Base-by-base conservation (phyloP, 352 stramenopile species). In the Thalassiosira mediterranea region DNA sequence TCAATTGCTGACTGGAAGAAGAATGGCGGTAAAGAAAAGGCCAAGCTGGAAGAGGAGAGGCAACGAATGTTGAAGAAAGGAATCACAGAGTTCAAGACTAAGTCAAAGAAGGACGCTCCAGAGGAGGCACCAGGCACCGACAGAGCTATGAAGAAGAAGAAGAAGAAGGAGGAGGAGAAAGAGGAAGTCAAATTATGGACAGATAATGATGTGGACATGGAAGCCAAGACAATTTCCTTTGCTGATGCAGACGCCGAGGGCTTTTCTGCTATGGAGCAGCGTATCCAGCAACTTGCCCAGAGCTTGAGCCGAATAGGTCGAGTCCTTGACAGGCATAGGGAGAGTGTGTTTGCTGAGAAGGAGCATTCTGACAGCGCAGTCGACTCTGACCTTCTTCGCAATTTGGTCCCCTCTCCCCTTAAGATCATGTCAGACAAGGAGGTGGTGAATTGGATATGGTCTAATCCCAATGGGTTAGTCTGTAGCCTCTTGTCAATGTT, bases 241-340 rank as follows among this genome's bases (percentile, higher is more conserved):
- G 76, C 87, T 60, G 81, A 81, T 49, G 88, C 88, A 15, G 84
- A 94, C 66, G 86, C 84, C 21, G 84, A 92, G 65, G 88, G 86
- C 28, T 74, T 82, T 37, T 88, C 76, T 58, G 84, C 88, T 25
- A 93, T 93, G 88, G 86, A 91, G 52, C 85, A 93, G 65, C 70
- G 88, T 28, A 91, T 93, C 66, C 88, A 93, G 47, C 84, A 90
- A 67, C 68, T 94, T 38, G 87, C 88, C 2, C 86, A 92, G 53
- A 84, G 80, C 32, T 69, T 94, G 13, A 90, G 78, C 48, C 71
- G 87, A 53, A 72, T 94, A 47, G 88, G 88, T 31, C 79, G 88
- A 76, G 86, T 92, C 61, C 70, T 94, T 31, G 83, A 91, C 70
- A 75, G 86, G 28, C 88, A 94, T 59, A 66, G 88, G 68, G 84